Evolutionary conservation across 1,284 basidiomycete genomes (phyloP).

Genomic region (Microbotryum violaceum): DNA sequence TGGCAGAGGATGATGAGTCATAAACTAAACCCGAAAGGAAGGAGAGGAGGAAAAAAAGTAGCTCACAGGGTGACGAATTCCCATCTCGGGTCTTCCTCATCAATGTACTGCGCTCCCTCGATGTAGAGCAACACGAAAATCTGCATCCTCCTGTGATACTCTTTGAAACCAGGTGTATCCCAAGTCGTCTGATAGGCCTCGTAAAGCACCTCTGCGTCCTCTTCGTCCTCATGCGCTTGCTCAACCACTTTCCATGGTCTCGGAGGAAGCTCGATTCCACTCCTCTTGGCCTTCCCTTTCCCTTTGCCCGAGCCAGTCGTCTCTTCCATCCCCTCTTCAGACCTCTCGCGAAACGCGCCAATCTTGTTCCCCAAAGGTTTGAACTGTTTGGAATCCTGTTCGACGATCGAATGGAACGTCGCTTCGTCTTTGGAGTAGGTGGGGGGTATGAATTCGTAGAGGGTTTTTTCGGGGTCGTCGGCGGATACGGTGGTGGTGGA

Average conservation of each 20-base stretch:
- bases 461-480: slow-evolving; percentile 74
- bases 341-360: slow-evolving; percentile 59
- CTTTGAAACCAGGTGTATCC: slow-evolving; percentile 78
- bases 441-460: slow-evolving; percentile 70
- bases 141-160: slow-evolving; percentile 92
- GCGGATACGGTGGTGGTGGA: slow-evolving; percentile 60
- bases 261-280: slow-evolving; percentile 13
- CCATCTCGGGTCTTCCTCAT: slow-evolving; percentile 47
- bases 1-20: background rate
- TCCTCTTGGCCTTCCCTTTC: slow-evolving; percentile 38
- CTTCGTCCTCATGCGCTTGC: slow-evolving; percentile 49
- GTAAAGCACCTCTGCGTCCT: slow-evolving; percentile 44
- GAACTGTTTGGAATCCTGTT: slow-evolving; percentile 65
- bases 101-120: slow-evolving; percentile 88
- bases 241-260: slow-evolving; percentile 32
- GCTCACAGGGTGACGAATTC: slow-evolving; percentile 43
- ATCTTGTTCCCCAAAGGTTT: slow-evolving; percentile 68
- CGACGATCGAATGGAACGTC: slow-evolving; percentile 59
- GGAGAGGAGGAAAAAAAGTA: background rate
- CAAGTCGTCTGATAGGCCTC: slow-evolving; percentile 58
- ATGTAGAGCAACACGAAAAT: slow-evolving; percentile 90
- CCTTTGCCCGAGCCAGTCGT: slow-evolving; percentile 50
- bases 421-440: slow-evolving; percentile 61
- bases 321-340: slow-evolving; percentile 39
- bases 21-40: background rate